Base-by-base conservation (phyloP, 2,329 filamentous ascomycete genomes). In the Berkeleyomyces basicola region DNA sequence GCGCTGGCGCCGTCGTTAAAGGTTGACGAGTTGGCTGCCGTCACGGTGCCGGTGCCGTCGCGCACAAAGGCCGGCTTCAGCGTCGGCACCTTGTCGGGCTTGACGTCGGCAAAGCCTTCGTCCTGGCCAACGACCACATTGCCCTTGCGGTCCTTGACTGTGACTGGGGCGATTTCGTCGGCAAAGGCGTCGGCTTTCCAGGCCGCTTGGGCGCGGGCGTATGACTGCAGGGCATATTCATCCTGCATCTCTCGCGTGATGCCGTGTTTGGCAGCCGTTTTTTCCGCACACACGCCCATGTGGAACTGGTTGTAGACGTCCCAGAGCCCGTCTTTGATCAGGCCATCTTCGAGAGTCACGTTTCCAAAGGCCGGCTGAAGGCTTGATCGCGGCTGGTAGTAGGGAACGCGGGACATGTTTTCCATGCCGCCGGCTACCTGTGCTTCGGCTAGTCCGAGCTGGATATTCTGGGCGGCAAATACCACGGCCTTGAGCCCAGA, bases 241-340 rank as follows among this genome's bases (percentile, higher is more conserved):
- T 99, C 93, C 76, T 99, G 93, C 72, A 88, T 84, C 73, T 96
- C 84, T 11, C 93, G 79, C 7, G 86, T 85, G 66, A 99, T 82
- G 0, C 81, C 77, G 73, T 89, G 82, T 69, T 91, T 92, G 79
- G 95, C 96, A 58, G 88, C 93, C 1, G 92, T 96, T 68, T 86
- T 89, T 77, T 99, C 93, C 14, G 91, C 91, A 71, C 93, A 99
- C 69, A 93, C 90, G 51, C 93, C 93, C 93, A 99, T 99, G 75
- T 97, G 93, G 70, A 96, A 87, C 71, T 96, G 83, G 72, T 95
- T 90, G 74, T 96, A 99, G 11, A 96, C 92, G 71, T 99, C 93
- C 78, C 90, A 96, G 65, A 99, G 76, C 0, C 93, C 93, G 70
- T 99, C 93, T 73, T 93, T 93, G 71, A 97, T 87, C 69, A 99